Evolutionary conservation across 169 alveolate species (phyloP).

Genomic region (Theileria parva): DNA sequence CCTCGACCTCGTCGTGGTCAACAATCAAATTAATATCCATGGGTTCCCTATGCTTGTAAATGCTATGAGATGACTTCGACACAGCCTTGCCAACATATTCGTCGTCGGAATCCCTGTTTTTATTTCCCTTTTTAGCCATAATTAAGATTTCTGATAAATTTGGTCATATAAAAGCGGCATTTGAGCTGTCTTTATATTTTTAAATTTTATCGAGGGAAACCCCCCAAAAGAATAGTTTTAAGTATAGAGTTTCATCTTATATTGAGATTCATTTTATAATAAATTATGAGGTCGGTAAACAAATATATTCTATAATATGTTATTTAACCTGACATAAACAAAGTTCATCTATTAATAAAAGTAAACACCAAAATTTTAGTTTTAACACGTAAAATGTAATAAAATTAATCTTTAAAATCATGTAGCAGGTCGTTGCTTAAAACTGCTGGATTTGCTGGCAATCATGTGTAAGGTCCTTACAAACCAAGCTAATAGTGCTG

Average conservation of each 20-base stretch:
- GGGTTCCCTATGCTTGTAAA: constrained; percentile 69
- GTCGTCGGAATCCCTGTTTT: constrained; percentile 43
- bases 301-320: background rate
- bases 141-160: background rate
- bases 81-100: constrained; percentile 25
- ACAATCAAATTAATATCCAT: constrained; percentile 70
- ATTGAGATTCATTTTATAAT: too few relatives aligned
- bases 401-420: background rate
- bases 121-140: constrained; percentile 37
- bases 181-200: background rate
- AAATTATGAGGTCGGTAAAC: background rate
- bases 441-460: background rate
- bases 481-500: background rate
- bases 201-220: background rate
- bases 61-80: background rate
- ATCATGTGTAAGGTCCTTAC: background rate
- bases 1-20: constrained; percentile 77
- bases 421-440: background rate
- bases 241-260: background rate
- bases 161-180: background rate
- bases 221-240: background rate
- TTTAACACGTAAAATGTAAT: background rate
- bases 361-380: too few relatives aligned
- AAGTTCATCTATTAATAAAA: background rate
- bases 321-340: background rate